phyloP scores from a whole-genome alignment of 2,329 filamentous ascomycete genomes.

The Diaporthe destruens region DNA sequence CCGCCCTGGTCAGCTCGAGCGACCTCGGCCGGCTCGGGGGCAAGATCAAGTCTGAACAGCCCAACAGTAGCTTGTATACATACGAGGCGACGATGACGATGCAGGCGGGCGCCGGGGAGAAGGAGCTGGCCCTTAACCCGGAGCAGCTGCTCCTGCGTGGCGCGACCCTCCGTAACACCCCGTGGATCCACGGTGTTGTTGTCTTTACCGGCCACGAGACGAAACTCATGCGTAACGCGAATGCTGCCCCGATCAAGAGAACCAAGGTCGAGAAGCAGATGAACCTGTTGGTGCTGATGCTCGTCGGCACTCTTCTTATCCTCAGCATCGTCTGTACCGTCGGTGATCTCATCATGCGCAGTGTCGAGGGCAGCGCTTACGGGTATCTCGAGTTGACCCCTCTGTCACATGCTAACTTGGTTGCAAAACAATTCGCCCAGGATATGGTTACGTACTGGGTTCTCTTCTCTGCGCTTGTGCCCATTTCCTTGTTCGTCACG shows the following conservation, averaged over 20 bases:
- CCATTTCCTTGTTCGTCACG: constrained; percentile 97
- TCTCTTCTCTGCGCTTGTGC: constrained; percentile 94
- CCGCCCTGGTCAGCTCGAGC: constrained; percentile 84
- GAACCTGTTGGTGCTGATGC: constrained; percentile 91
- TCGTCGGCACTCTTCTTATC: constrained; percentile 84
- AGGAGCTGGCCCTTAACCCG: constrained; percentile 88
- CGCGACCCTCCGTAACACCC: constrained; percentile 93
- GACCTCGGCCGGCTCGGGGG: constrained; percentile 90
- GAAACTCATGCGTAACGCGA: constrained; percentile 98
- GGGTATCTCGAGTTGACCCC: constrained; percentile 78
- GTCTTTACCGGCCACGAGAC: constrained; percentile 99
- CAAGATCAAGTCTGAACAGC: constrained; percentile 92
- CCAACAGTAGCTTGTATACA: constrained; percentile 97
- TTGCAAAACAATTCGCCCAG: constrained; percentile 86
- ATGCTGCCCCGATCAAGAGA: constrained; percentile 95
- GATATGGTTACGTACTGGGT: constrained; percentile 99
- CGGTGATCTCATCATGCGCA: constrained; percentile 86
- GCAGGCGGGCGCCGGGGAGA: constrained; percentile 90
- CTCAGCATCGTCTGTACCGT: constrained; percentile 92
- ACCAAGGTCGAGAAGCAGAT: constrained; percentile 96
- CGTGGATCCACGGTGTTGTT: constrained; percentile 95
- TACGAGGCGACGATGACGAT: constrained; percentile 97
- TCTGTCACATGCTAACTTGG: constrained; percentile 64
- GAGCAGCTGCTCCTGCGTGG: constrained; percentile 94
- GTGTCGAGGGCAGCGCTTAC: constrained; percentile 72